Conservation (phyloP, 148 eudicot genomes). For the Arctostaphylos glauca region DNA sequence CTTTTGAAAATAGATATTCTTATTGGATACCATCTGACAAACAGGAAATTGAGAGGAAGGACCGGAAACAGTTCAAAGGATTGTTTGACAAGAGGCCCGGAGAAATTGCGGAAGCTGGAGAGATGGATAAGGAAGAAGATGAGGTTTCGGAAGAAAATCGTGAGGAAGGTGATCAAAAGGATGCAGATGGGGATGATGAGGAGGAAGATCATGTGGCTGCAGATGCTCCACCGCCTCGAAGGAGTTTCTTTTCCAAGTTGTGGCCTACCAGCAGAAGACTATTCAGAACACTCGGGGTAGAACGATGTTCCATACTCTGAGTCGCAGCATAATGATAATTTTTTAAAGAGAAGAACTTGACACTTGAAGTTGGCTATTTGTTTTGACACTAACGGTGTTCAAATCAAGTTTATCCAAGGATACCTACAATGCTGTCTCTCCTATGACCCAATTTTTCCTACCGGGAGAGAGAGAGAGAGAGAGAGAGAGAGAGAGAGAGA, state of each 20-base stretch:
- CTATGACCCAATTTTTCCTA: too few species aligned
- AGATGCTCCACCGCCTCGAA: constrained; percentile 23
- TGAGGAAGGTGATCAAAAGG: constrained; percentile 25
- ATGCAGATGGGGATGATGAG: constrained; percentile 26
- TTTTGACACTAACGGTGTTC: not conserved
- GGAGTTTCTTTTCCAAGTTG: constrained; percentile 38
- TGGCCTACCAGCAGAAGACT: constrained; percentile 46
- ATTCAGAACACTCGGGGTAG: constrained; percentile 15
- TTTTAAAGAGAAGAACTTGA: not conserved
- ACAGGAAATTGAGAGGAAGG: constrained; percentile 75
- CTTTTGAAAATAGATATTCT: not conserved
- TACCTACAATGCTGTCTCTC: not conserved
- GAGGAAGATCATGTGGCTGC: constrained; percentile 31
- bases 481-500: not conserved
- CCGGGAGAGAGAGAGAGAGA: too few species aligned
- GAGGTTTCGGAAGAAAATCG: constrained; percentile 13
- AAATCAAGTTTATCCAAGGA: not conserved
- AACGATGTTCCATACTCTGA: constrained; percentile 16
- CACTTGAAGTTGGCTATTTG: not conserved
- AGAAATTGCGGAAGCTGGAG: constrained; percentile 67
- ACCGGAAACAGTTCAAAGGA: constrained; percentile 87
- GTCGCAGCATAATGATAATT: not conserved
- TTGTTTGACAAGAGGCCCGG: constrained; percentile 90
- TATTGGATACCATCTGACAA: not conserved
- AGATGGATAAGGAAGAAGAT: constrained; percentile 29